Percentiles rank a stretch among this genome's conserved stretches.
phyloP scores from a whole-genome alignment of 2,329 filamentous ascomycete genomes.

The Grosmannia serpens region DNA sequence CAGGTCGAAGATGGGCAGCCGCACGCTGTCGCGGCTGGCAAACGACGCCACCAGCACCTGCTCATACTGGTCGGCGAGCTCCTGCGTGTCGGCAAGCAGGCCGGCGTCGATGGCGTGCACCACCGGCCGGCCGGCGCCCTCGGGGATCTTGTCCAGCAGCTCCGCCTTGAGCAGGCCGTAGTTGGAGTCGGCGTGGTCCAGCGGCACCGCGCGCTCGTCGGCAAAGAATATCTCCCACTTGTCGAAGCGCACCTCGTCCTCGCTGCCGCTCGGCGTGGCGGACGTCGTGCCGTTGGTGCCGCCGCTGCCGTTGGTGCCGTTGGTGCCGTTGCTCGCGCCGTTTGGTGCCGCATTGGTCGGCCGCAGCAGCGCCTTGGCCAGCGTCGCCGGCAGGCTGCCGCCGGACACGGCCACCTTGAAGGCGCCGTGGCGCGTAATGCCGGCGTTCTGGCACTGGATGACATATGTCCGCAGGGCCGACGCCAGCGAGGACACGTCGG shows the following conservation, averaged over 20 bases:
- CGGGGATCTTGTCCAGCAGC: constrained; percentile 77
- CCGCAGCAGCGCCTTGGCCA: constrained; percentile 72
- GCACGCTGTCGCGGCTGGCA: constrained; percentile 85
- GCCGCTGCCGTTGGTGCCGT: neutral
- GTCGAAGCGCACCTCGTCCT: constrained; percentile 62
- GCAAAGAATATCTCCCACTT: constrained; percentile 99
- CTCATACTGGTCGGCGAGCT: constrained; percentile 90
- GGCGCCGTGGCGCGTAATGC: constrained; percentile 64
- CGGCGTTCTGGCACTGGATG: constrained; percentile 68
- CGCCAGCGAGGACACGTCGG: constrained; percentile 57
- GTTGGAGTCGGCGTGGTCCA: constrained; percentile 89
- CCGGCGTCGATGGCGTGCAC: constrained; percentile 66
- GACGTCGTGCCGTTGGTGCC: neutral
- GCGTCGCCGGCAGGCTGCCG: constrained; percentile 79
- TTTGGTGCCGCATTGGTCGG: constrained; percentile 23
- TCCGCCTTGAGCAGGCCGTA: constrained; percentile 80
- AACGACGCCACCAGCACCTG: constrained; percentile 76
- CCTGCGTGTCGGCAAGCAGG: constrained; percentile 66
- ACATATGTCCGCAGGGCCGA: constrained; percentile 71
- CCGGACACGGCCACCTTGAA: constrained; percentile 94
- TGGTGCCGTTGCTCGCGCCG: neutral
- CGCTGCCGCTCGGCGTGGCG: constrained; percentile 19
- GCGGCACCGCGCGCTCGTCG: constrained; percentile 88
- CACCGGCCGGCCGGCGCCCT: constrained; percentile 49
- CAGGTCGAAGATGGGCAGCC: constrained; percentile 88